These are phyloP conservation scores for Kernera saxatilis DNA, from an alignment of 345 rosid species.

Conservation along the genomic window DNA sequence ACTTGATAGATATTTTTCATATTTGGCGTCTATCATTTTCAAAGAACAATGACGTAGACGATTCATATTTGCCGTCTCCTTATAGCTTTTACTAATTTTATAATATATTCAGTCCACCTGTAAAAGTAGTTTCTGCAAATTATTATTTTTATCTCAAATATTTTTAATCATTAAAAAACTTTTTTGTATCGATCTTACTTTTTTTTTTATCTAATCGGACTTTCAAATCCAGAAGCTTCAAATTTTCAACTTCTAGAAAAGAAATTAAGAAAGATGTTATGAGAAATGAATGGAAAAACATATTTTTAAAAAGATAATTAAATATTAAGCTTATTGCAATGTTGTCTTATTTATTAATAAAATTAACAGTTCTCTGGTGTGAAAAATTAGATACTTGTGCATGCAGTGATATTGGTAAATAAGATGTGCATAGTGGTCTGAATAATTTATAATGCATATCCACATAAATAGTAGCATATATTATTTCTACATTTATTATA, in stretches of 20 bases:
- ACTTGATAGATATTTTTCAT: constrained; percentile 21
- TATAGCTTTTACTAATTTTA: not conserved
- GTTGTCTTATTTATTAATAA: not conserved
- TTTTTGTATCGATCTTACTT: no score
- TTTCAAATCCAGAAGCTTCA: not conserved
- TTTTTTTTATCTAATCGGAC: not conserved
- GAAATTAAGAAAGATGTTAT: not conserved
- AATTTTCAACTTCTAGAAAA: not conserved
- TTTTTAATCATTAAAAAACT: no score
- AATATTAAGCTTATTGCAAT: not conserved
- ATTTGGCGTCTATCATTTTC: constrained; percentile 28
- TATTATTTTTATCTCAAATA: not conserved
- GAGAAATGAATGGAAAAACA: not conserved
- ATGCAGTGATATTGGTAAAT: not conserved
- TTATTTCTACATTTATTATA: not conserved
- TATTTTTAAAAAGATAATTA: not conserved
- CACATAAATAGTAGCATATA: not conserved
- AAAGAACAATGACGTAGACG: constrained; percentile 11
- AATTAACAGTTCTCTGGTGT: not conserved
- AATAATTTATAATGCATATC: not conserved
- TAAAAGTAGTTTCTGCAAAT: not conserved
- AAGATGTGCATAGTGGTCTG: constrained; percentile 2
- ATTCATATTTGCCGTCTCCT: constrained; percentile 28
- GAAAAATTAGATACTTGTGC: not conserved
- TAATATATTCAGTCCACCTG: not conserved